Evolutionary conservation across 1,139 yeast genomes (phyloP).

Genomic region (Yamadazyma taylorii): DNA sequence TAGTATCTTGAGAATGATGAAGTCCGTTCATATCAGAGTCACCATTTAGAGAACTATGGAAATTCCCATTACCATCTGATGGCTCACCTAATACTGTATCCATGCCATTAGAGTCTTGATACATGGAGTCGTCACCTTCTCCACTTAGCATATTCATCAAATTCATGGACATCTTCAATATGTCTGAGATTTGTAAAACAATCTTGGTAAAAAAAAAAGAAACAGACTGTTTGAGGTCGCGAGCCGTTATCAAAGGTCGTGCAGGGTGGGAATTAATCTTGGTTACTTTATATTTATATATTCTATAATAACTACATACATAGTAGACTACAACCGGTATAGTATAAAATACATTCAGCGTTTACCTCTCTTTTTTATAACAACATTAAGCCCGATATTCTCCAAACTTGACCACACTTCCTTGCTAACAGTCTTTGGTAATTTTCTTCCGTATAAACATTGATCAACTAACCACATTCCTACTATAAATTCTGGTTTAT

Average conservation of each 20-base stretch:
- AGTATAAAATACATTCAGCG: conserved; percentile 11
- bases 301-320: background rate
- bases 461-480: conserved; percentile 98
- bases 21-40: too few species aligned
- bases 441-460: conserved; percentile 87
- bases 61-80: too few species aligned
- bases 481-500: conserved; percentile 78
- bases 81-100: conserved; percentile 11
- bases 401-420: conserved; percentile 69
- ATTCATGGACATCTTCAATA: conserved; percentile 25
- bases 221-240: too few species aligned
- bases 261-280: too few species aligned
- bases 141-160: conserved; percentile 38
- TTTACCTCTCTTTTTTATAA: conserved; percentile 35
- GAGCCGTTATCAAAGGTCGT: too few species aligned
- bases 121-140: conserved; percentile 17
- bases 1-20: too few species aligned
- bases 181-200: too few species aligned
- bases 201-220: too few species aligned
- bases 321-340: too few species aligned
- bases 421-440: conserved; percentile 63
- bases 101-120: conserved; percentile 11
- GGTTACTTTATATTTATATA: background rate
- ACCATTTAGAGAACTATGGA: too few species aligned
- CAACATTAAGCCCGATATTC: conserved; percentile 43